phyloP scores from a whole-genome alignment of 176 grass and related monocot species.

The Pontederia crassipes region DNA sequence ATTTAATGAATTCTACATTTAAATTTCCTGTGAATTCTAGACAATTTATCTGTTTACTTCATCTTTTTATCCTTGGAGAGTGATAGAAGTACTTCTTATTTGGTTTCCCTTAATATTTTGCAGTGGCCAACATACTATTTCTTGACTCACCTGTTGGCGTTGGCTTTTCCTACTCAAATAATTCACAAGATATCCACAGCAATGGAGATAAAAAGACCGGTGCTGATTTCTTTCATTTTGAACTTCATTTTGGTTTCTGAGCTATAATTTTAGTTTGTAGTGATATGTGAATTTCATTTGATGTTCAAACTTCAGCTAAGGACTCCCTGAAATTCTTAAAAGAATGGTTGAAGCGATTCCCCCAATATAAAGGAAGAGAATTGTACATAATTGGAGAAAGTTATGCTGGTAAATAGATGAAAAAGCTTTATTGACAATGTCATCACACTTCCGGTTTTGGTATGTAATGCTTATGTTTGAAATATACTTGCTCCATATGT shows the following conservation, averaged over 20 bases:
- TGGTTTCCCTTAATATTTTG: slow-evolving; percentile 13
- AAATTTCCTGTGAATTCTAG: not conserved
- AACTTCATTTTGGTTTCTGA: not conserved
- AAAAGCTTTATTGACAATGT: not conserved
- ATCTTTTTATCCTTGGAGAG: not conserved
- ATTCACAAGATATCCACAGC: slow-evolving; percentile 46
- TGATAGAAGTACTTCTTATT: not conserved
- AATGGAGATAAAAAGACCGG: slow-evolving; percentile 92
- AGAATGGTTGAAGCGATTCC: slow-evolving; percentile 89
- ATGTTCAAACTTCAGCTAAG: slow-evolving; percentile 32
- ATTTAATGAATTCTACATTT: not conserved
- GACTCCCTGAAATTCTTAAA: slow-evolving; percentile 75
- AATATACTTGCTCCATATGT: slow-evolving; percentile 12
- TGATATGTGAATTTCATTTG: not conserved
- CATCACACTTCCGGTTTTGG: too few relatives aligned
- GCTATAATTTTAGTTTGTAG: not conserved
- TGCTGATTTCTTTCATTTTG: slow-evolving; percentile 19
- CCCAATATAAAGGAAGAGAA: slow-evolving; percentile 70
- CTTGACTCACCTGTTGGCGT: slow-evolving; percentile 92
- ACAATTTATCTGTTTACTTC: not conserved
- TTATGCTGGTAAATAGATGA: slow-evolving; percentile 56
- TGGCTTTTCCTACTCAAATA: slow-evolving; percentile 96
- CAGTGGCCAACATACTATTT: slow-evolving; percentile 89
- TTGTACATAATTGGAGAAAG: slow-evolving; percentile 93
- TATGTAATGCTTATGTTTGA: too few relatives aligned